Conservation (phyloP, 148 eudicot genomes). For the Rhododendron ovatum region DNA sequence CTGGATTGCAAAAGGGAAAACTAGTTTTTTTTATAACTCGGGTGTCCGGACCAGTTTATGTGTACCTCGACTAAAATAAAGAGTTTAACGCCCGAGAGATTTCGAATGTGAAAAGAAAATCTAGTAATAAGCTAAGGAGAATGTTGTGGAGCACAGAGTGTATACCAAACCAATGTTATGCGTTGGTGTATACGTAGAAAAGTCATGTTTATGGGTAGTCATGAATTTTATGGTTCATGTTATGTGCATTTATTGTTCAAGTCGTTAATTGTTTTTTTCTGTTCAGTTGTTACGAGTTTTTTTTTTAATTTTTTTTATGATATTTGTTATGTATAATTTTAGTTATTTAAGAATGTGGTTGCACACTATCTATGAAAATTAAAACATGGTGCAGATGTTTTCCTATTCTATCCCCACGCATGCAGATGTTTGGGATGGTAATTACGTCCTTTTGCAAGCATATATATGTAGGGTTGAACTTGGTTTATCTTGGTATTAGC, state of each 20-base stretch:
- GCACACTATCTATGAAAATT: background rate
- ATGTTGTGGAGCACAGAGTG: background rate
- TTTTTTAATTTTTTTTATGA: background rate
- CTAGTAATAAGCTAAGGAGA: background rate
- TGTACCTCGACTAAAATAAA: no score
- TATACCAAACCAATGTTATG: background rate
- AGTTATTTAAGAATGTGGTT: background rate
- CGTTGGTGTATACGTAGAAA: background rate
- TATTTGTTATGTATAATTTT: background rate
- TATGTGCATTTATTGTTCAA: background rate
- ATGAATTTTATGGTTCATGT: background rate
- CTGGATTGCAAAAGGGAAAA: background rate
- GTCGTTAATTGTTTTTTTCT: background rate
- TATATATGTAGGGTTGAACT: background rate
- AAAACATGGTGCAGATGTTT: background rate
- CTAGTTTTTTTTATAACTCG: no score
- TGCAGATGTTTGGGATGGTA: background rate
- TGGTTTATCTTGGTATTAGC: slow-evolving; percentile 10
- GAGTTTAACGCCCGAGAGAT: no score
- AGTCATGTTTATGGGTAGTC: background rate
- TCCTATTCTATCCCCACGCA: slow-evolving; percentile 25
- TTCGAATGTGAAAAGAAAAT: no score
- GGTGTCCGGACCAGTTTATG: background rate
- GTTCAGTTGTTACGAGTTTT: background rate
- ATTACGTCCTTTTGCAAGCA: background rate